Percentiles rank a stretch among this genome's conserved stretches.
Conservation (phyloP, 495 filamentous ascomycete species). For the Pyronema omphalodes region DNA sequence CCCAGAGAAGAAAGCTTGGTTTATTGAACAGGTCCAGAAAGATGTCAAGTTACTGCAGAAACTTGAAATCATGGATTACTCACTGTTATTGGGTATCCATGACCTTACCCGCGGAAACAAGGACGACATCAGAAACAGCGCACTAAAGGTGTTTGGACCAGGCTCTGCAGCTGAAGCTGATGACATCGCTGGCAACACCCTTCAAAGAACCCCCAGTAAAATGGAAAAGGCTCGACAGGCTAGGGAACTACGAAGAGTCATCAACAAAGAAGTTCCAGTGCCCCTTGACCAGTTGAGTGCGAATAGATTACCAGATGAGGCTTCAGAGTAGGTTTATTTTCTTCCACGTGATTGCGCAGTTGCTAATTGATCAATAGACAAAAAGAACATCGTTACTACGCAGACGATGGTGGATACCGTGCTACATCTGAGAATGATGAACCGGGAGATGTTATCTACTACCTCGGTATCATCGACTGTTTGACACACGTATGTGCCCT, state of each 20-base stretch:
- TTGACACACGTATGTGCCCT: slow-evolving; percentile 53
- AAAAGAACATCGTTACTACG: slow-evolving; percentile 62
- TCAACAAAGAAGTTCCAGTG: slow-evolving; percentile 80
- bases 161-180: slow-evolving; percentile 48
- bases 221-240: slow-evolving; percentile 85
- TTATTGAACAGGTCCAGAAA: slow-evolving; percentile 69
- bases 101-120: slow-evolving; percentile 78
- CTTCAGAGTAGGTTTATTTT: slow-evolving; percentile 21
- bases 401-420: slow-evolving; percentile 80
- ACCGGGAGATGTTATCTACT: slow-evolving; percentile 84
- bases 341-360: background rate
- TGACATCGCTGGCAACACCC: slow-evolving; percentile 32
- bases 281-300: slow-evolving; percentile 65
- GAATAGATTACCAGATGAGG: slow-evolving; percentile 66
- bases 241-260: slow-evolving; percentile 72
- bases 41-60: slow-evolving; percentile 73
- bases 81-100: slow-evolving; percentile 83
- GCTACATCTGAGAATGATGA: slow-evolving; percentile 82
- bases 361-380: slow-evolving; percentile 19
- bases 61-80: slow-evolving; percentile 98
- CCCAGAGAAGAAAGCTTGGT: slow-evolving; percentile 62
- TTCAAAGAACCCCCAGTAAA: slow-evolving; percentile 86
- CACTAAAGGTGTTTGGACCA: slow-evolving; percentile 85
- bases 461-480: slow-evolving; percentile 94
- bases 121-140: slow-evolving; percentile 88